A percentile compares a stretch with the other conserved stretches of the same genome.
phyloP scores from a whole-genome alignment of 2,329 filamentous ascomycete genomes.

The Paraphaeosphaeria sporulosa region DNA sequence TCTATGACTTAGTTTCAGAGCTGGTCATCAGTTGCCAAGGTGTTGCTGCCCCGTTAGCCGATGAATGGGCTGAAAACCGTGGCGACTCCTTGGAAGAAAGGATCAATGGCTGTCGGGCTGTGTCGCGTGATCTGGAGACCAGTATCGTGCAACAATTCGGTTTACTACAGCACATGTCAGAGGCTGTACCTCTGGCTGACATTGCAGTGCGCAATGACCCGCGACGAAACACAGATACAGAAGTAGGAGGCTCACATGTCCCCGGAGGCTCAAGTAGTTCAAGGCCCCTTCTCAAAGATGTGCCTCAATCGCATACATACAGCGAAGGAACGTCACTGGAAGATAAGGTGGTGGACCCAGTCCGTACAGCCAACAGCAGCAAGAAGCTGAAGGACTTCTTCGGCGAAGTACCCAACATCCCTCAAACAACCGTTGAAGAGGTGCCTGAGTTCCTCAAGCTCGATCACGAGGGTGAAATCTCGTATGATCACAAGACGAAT shows the following conservation, averaged over 20 bases:
- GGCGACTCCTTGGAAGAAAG: constrained; percentile 89
- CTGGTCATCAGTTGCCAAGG: constrained; percentile 87
- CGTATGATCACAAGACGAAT: constrained; percentile 83
- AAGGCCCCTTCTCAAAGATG: constrained; percentile 60
- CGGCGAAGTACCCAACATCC: constrained; percentile 59
- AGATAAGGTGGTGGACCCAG: constrained; percentile 43
- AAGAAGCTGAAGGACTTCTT: constrained; percentile 61
- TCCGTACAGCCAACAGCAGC: constrained; percentile 50
- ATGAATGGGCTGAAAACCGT: constrained; percentile 95
- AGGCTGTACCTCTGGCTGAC: constrained; percentile 68
- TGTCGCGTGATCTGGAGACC: constrained; percentile 81
- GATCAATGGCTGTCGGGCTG: constrained; percentile 78
- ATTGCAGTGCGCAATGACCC: constrained; percentile 36
- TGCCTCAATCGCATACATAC: constrained; percentile 70
- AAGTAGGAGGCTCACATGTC: constrained; percentile 38
- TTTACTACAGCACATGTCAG: constrained; percentile 84
- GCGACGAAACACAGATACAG: constrained; percentile 53
- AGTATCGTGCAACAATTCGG: constrained; percentile 88
- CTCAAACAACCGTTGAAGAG: constrained; percentile 68
- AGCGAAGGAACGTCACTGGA: constrained; percentile 60
- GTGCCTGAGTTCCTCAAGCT: constrained; percentile 83
- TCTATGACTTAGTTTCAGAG: constrained; percentile 93
- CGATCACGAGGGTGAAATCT: constrained; percentile 87
- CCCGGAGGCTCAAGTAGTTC: constrained; percentile 42
- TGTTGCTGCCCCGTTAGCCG: constrained; percentile 87